Evolutionary conservation across 2,329 filamentous ascomycete species (phyloP).

Genomic region (Thermomyces lanuginosus): DNA sequence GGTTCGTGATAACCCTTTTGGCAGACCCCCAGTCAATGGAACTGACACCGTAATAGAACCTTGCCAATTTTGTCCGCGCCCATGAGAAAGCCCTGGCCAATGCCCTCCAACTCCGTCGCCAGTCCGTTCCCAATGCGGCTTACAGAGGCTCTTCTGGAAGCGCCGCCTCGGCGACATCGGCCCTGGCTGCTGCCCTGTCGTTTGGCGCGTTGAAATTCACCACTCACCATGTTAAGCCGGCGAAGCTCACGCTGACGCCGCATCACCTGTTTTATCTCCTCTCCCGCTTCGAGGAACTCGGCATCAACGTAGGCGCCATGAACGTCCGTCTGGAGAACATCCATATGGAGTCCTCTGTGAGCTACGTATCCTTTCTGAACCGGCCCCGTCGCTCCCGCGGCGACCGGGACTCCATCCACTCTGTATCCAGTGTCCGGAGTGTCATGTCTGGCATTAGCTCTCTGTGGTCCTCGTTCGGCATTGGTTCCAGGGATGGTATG

Average conservation of each 20-base stretch:
- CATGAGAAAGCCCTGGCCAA: conserved; percentile 96
- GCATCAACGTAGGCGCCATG: conserved; percentile 85
- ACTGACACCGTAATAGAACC: conserved; percentile 44
- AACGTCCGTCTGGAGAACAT: conserved; percentile 90
- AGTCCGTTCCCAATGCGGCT: conserved; percentile 47
- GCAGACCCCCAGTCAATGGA: conserved; percentile 1
- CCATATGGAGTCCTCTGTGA: conserved; percentile 67
- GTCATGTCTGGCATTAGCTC: conserved; percentile 95
- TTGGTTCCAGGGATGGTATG: conserved; percentile 62
- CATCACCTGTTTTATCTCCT: conserved; percentile 95
- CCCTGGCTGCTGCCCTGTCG: conserved; percentile 69
- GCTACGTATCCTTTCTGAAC: conserved; percentile 88
- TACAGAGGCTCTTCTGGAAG: conserved; percentile 42
- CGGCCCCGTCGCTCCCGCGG: conserved; percentile 67
- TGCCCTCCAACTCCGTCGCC: conserved; percentile 69
- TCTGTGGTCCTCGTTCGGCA: conserved; percentile 75
- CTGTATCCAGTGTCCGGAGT: conserved; percentile 88
- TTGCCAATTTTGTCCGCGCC: conserved; percentile 88
- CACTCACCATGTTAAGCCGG: conserved; percentile 71
- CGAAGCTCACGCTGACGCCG: conserved; percentile 80
- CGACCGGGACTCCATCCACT: conserved; percentile 82
- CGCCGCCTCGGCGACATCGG: conserved; percentile 52
- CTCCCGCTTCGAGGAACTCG: conserved; percentile 84
- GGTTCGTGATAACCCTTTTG: conserved; percentile 14
- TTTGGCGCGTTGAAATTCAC: conserved; percentile 72